These are phyloP conservation scores for Talaromyces sp. DNA, from an alignment of 2,329 filamentous ascomycete species.

Conservation along the genomic window DNA sequence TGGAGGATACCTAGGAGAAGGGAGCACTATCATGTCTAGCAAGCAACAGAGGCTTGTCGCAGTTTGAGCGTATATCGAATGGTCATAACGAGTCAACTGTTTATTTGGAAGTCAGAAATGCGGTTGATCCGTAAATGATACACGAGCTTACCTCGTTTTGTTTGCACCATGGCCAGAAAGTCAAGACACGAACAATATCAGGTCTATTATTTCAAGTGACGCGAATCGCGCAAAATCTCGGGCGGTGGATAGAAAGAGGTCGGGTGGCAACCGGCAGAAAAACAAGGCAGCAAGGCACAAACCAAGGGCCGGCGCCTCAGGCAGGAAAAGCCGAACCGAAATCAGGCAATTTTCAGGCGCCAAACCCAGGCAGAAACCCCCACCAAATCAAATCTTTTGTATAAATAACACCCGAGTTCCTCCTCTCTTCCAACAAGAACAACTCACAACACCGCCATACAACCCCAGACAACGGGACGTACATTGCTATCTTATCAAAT, in stretches of 20 bases:
- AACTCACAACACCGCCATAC: constrained; percentile 14
- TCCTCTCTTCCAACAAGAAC: constrained; percentile 19
- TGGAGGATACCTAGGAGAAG: not conserved
- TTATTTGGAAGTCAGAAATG: not conserved
- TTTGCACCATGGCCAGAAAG: not conserved
- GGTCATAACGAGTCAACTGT: constrained; percentile 3
- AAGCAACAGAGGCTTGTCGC: not conserved
- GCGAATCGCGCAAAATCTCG: constrained; percentile 5
- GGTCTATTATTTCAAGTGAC: not conserved
- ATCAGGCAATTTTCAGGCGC: constrained; percentile 12
- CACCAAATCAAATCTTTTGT: constrained; percentile 7
- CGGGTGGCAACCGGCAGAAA: not conserved
- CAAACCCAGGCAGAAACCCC: constrained; percentile 9
- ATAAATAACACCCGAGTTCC: constrained; percentile 22
- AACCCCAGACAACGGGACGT: not conserved
- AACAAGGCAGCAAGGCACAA: constrained; percentile 6
- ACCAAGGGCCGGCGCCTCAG: constrained; percentile 16
- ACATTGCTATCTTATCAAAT: not conserved
- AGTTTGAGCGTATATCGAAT: not conserved
- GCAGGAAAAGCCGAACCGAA: constrained; percentile 21
- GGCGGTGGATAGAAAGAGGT: constrained; percentile 1
- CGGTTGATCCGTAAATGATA: not conserved
- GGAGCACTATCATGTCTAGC: constrained; percentile 6
- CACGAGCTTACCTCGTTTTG: not conserved
- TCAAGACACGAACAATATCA: too few relatives aligned